Evolutionary conservation across 1,139 yeast species (phyloP).

Genomic region (Arxiozyma bovina): DNA sequence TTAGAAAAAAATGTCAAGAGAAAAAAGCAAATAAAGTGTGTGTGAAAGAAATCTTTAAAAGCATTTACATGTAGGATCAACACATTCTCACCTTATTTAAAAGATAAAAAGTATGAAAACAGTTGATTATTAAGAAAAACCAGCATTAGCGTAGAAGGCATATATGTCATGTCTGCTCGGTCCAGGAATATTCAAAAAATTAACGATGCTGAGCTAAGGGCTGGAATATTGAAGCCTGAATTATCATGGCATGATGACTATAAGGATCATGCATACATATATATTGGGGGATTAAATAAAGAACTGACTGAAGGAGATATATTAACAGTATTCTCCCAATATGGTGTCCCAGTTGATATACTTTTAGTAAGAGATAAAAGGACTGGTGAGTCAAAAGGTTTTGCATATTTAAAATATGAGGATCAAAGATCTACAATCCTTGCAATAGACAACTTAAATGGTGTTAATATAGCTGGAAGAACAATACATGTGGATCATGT

Average conservation of each 20-base stretch:
- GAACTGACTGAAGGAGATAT: slow-evolving; percentile 68
- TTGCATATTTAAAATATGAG: slow-evolving; percentile 75
- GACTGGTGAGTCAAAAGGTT: slow-evolving; percentile 65
- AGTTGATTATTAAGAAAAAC: neutral
- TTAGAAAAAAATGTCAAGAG: neutral
- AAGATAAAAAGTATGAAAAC: too few species aligned
- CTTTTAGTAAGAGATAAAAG: slow-evolving; percentile 61
- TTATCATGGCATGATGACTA: slow-evolving; percentile 91
- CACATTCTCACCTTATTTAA: too few species aligned
- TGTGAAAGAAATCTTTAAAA: too few species aligned
- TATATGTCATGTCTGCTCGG: slow-evolving; percentile 1
- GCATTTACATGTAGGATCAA: neutral
- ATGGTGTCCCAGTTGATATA: slow-evolving; percentile 76
- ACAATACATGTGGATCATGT: slow-evolving; percentile 69
- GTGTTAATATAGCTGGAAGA: slow-evolving; percentile 52
- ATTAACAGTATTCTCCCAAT: slow-evolving; percentile 74
- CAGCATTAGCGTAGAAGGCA: neutral
- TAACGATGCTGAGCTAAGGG: slow-evolving; percentile 58
- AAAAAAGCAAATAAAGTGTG: neutral
- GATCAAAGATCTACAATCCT: slow-evolving; percentile 72
- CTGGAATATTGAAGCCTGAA: slow-evolving; percentile 43
- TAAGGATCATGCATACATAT: slow-evolving; percentile 56
- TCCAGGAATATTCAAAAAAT: slow-evolving; percentile 45
- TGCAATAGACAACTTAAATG: slow-evolving; percentile 85
- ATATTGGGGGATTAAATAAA: slow-evolving; percentile 63